Evolutionary conservation across 441 rosid genomes (phyloP), one percentile per base, ranked within the genome.

Genomic region (Eruca vesicaria): DNA sequence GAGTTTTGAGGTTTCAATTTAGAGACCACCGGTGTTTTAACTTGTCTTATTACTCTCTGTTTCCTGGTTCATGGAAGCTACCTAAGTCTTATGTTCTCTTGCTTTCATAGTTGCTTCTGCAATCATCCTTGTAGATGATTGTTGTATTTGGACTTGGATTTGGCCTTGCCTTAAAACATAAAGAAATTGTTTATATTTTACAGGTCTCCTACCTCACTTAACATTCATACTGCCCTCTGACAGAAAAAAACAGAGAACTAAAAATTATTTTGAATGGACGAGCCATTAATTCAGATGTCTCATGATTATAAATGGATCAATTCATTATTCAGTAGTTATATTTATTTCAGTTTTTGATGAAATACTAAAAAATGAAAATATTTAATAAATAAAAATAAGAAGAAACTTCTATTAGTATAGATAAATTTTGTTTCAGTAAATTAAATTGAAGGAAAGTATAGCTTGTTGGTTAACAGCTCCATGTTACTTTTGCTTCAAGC

Each of bases 1-100:
- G 48, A 14, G 48, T 43, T 43, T 43, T 43, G 50, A 1, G 33
- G 8, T 35, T 35, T 35, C 12, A 35, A 33, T 10, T 35, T 35
- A 75, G 74, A 75, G 73, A 75, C 74, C 69, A 75, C 63, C 55
- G 29, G 31, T 57, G 71, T 76, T 70, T 56, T 33, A 76, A 76
- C 76, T 76, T 33, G 68, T 65, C 61, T 70, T 63, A 50, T 60
- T 52, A 60, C 45, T 69, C 70, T 68, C 52, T 58, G 38, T 60
- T 75, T 43, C 16, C 50, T 45, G 52, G 52, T 45, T 45, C 52
- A 45, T 45, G 52, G 52, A 19, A 45, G 52, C 52, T 45, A n/a
- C 52, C 18, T n/a, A 45, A 45, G 52, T 7, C 52, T 45, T 45
- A 55, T 63, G 60, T 21, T 31, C 1, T 63, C 50, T 63, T 33